Conservation (phyloP, 2,329 filamentous ascomycete species). For the Tolypocladium inflatum region DNA sequence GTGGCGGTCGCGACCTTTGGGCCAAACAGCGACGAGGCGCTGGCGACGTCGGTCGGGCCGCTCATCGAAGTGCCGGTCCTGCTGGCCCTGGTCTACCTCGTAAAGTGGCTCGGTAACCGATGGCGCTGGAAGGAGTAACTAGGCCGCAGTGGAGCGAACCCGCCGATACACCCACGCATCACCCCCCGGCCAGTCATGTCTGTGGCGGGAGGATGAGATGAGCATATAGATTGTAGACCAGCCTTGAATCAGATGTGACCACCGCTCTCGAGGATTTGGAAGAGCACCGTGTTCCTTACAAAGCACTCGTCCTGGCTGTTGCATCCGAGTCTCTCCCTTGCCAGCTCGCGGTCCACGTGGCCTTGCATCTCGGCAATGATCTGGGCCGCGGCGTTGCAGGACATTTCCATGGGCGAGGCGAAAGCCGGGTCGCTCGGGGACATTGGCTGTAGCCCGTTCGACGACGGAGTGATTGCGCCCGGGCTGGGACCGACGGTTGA, state of each 20-base stretch:
- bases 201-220: neutral
- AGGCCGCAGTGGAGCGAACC: neutral
- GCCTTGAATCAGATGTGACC: neutral
- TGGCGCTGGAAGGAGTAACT: constrained; percentile 43
- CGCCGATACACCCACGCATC: neutral
- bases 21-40: constrained; percentile 65
- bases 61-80: constrained; percentile 81
- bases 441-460: constrained; percentile 3
- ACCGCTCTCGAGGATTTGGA: constrained; percentile 21
- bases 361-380: constrained; percentile 31
- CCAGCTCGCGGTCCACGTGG: constrained; percentile 14
- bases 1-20: constrained; percentile 79
- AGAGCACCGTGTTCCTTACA: constrained; percentile 23
- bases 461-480: constrained; percentile 10
- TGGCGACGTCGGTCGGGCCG: constrained; percentile 76
- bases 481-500: constrained; percentile 11
- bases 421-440: constrained; percentile 8
- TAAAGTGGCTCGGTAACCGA: constrained; percentile 47
- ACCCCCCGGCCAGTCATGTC: neutral
- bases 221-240: neutral
- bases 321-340: constrained; percentile 20
- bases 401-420: constrained; percentile 22
- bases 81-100: constrained; percentile 65
- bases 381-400: constrained; percentile 22
- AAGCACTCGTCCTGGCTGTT: constrained; percentile 16